Base-by-base conservation (phyloP, 78 protist species). In the Emiliania huxleyi region DNA sequence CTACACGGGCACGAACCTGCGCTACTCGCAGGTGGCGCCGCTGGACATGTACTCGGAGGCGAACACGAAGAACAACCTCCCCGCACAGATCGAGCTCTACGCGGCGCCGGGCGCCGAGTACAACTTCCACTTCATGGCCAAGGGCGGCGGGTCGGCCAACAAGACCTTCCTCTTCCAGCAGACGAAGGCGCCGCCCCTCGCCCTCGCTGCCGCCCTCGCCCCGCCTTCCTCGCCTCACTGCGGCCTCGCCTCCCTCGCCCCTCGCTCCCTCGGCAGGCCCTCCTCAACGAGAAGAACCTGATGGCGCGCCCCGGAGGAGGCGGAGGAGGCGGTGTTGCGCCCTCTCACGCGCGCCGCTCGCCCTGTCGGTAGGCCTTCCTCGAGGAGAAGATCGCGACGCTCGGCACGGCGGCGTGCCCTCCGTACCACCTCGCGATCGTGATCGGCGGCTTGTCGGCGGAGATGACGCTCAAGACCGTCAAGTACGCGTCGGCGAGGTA, bases 401-500 rank as follows among this genome's bases (percentile, higher is more conserved):
- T 97, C 19, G 98, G 98, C 93, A 97, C 98, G 0, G 38, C 98
- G 1, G 98, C 98, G 6, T 97, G 98, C 91, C 98, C 98, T 11
- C 98, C 98, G 33, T 88, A 56, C 91, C 91, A 88, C 91, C 92
- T 96, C 15, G 96, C 98, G n/a, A 42, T 96, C 18, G 97, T 96
- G 18, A 88, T 96, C 35, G 98, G 98, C 75, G 98, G 98, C 4
- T 87, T 95, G 18, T 92, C 96, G 4, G 97, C 98, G 1, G 98
- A 97, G 85, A 38, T 95, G 97, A 97, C 91, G 44, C 93, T 97
- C 90, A 97, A 97, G 94, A 94, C 98, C 25, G 98, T 97, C 93
- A 96, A 96, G 38, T 33, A 93, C 35, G 98, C 97, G 11, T 52
- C 91, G 46, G 43, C 96, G 29, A 85, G 92, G 40, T 92, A 95